Conservation (phyloP, 345 rosid species). For the Brassica napus region DNA sequence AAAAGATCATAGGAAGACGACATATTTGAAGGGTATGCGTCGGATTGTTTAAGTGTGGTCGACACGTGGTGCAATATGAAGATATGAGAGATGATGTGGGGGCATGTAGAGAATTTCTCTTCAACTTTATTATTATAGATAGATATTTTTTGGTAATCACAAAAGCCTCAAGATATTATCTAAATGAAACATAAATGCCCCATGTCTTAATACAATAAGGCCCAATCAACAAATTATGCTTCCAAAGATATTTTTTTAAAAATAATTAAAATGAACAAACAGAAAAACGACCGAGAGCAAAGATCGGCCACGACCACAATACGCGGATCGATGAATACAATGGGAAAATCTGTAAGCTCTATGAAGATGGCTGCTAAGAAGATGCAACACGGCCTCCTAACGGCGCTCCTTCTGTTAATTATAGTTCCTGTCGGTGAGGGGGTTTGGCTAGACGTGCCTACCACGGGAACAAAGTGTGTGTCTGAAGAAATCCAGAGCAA, state of each 20-base stretch:
- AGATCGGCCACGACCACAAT: constrained; percentile 7
- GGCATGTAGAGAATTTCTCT: too few species aligned
- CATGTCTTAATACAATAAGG: not conserved
- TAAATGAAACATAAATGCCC: not conserved
- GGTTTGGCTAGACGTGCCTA: constrained; percentile 73
- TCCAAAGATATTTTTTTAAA: not conserved
- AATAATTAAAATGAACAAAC: not conserved
- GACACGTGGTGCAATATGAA: too few species aligned
- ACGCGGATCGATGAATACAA: constrained; percentile 22
- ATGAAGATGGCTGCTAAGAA: constrained; percentile 10
- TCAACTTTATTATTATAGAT: too few species aligned
- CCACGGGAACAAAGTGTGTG: constrained; percentile 82
- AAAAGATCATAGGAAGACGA: too few species aligned
- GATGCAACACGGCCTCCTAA: not conserved
- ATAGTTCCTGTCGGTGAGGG: constrained; percentile 44
- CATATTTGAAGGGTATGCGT: too few species aligned
- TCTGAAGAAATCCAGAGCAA: constrained; percentile 89
- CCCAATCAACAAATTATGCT: not conserved
- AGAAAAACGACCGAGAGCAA: not conserved
- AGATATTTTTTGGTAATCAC: not conserved
- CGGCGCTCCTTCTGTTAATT: not conserved
- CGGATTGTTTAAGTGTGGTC: too few species aligned
- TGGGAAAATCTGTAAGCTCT: constrained; percentile 1
- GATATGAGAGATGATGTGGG: too few species aligned
- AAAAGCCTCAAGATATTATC: not conserved